Conservation (phyloP, 495 filamentous ascomycete species). For the Penicillium parvum region DNA sequence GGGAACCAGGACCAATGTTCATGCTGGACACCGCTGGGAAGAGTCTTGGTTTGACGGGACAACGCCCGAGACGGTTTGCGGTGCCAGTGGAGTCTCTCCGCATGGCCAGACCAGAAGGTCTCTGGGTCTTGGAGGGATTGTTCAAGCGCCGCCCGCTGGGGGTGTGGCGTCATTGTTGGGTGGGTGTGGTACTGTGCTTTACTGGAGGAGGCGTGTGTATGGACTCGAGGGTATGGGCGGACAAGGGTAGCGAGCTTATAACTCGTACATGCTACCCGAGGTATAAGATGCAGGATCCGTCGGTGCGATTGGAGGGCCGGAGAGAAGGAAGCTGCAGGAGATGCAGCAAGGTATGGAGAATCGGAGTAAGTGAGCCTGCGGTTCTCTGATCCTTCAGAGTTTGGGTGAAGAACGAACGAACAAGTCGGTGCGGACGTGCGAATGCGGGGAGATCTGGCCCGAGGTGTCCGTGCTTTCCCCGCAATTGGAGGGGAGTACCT, state of each 20-base stretch:
- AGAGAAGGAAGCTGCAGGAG: neutral
- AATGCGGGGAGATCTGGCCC: slow-evolving; percentile 11
- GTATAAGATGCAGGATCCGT: neutral
- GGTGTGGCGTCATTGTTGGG: slow-evolving; percentile 20
- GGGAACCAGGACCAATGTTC: slow-evolving; percentile 84
- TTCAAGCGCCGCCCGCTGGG: slow-evolving; percentile 36
- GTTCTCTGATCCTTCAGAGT: too few relatives aligned
- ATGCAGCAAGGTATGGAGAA: neutral
- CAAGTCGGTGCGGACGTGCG: neutral
- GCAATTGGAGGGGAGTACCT: slow-evolving; percentile 7
- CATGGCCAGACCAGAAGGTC: slow-evolving; percentile 73
- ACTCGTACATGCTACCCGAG: slow-evolving; percentile 2
- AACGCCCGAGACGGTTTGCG: slow-evolving; percentile 53
- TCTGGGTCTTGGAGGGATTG: slow-evolving; percentile 52
- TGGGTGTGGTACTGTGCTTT: neutral
- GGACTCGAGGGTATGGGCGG: neutral
- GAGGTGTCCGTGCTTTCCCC: slow-evolving; percentile 19
- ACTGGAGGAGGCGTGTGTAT: neutral
- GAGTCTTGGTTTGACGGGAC: slow-evolving; percentile 40
- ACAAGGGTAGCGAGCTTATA: neutral
- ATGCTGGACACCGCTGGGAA: slow-evolving; percentile 46
- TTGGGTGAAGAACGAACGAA: too few relatives aligned
- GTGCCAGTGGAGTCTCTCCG: slow-evolving; percentile 75
- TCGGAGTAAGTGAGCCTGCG: neutral
- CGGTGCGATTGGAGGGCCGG: neutral